These are phyloP conservation scores for Gremmenia infestans DNA, from an alignment of 2,329 filamentous ascomycete species.

Conservation along the genomic window DNA sequence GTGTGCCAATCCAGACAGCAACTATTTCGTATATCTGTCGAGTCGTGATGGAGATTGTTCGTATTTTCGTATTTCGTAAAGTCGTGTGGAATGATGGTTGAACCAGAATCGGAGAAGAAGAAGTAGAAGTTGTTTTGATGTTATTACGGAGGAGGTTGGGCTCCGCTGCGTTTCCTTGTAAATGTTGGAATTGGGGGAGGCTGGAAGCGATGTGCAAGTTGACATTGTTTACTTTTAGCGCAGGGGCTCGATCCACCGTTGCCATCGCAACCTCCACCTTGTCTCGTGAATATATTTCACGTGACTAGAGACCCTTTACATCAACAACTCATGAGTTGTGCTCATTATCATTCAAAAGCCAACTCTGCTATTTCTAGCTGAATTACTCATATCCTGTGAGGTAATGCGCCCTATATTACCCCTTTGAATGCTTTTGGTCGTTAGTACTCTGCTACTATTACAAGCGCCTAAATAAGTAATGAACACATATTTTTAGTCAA, in stretches of 20 bases:
- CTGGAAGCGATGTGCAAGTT: neutral
- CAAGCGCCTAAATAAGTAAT: no score
- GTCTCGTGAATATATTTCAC: no score
- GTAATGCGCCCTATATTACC: no score
- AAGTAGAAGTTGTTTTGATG: neutral
- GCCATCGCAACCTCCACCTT: neutral
- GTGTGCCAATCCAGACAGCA: slow-evolving; percentile 4
- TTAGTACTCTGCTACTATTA: no score
- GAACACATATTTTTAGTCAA: no score
- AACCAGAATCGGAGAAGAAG: neutral
- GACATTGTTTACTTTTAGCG: slow-evolving; percentile 2
- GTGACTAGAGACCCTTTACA: neutral
- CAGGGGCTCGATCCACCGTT: neutral
- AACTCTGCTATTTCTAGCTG: neutral
- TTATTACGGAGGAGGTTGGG: slow-evolving; percentile 2
- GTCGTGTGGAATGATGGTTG: neutral
- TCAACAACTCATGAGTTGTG: no score
- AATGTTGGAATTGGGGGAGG: neutral
- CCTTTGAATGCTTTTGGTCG: no score
- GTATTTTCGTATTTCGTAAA: neutral
- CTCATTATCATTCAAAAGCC: no score
- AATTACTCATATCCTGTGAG: neutral
- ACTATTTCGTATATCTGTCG: neutral
- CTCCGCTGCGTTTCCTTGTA: neutral
- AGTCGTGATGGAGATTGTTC: neutral